Evolutionary conservation across 768 basidiomycete species (phyloP).

Genomic region (Lactifluus piperatus): DNA sequence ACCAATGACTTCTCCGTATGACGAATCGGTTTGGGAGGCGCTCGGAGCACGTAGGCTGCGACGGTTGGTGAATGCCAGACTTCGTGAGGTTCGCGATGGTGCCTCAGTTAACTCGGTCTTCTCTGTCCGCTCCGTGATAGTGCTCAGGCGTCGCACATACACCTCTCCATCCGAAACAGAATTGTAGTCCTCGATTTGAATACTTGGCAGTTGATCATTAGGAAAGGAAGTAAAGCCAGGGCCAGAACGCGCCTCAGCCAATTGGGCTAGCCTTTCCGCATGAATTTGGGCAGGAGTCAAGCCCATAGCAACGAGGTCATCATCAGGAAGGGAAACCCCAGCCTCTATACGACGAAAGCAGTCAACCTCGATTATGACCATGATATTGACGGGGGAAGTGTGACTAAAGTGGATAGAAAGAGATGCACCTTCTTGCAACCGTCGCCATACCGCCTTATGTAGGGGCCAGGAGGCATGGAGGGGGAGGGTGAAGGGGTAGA

Average conservation of each 20-base stretch:
- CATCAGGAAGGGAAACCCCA: constrained; percentile 22
- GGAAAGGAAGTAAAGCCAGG: constrained; percentile 32
- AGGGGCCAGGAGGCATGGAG: constrained; percentile 22
- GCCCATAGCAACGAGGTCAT: constrained; percentile 12
- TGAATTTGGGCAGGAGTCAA: constrained; percentile 15
- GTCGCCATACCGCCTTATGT: constrained; percentile 14
- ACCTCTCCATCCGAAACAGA: constrained; percentile 5
- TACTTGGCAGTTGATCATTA: constrained; percentile 45
- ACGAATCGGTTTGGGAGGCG: constrained; percentile 37
- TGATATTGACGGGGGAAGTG: constrained; percentile 3
- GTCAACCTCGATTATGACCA: constrained; percentile 22
- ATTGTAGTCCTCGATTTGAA: constrained; percentile 36
- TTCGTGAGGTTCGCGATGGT: constrained; percentile 10
- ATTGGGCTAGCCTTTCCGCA: constrained; percentile 9
- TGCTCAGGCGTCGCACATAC: constrained; percentile 17
- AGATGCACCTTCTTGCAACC: constrained; percentile 23
- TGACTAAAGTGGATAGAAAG: constrained; percentile 12
- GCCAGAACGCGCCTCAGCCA: constrained; percentile 15
- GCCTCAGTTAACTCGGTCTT: constrained; percentile 11
- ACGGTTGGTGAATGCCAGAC: background rate
- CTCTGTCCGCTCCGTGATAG: constrained; percentile 20
- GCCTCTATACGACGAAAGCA: constrained; percentile 20
- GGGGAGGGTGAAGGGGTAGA: constrained; percentile 26
- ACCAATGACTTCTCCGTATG: constrained; percentile 58
- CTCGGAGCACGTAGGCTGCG: constrained; percentile 2